These are phyloP conservation scores for Serendipita sp. DNA, from an alignment of 768 basidiomycete species.

Conservation along the genomic window DNA sequence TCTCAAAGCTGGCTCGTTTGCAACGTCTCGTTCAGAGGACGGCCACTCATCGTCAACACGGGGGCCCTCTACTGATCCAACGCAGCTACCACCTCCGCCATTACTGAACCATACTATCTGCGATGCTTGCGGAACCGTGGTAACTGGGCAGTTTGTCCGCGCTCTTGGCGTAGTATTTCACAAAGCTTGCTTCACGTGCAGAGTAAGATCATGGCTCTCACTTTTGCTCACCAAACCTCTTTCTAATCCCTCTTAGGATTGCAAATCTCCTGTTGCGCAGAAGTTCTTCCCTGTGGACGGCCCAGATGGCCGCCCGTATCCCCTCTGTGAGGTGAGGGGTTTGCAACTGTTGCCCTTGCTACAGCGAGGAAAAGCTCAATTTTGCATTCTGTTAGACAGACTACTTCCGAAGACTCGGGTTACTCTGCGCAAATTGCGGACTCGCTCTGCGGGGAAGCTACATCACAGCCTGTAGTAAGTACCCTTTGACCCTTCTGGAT, in stretches of 20 bases:
- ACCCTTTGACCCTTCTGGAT: not conserved
- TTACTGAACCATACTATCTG: not conserved
- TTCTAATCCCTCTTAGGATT: conserved; percentile 46
- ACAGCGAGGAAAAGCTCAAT: not conserved
- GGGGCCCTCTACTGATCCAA: not conserved
- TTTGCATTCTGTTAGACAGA: conserved; percentile 34
- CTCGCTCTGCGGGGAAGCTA: conserved; percentile 92
- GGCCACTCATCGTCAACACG: not conserved
- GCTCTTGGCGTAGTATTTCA: conserved; percentile 90
- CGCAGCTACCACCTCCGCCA: not conserved
- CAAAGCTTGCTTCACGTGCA: conserved; percentile 95
- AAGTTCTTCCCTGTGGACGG: conserved; percentile 99
- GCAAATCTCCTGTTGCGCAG: conserved; percentile 86
- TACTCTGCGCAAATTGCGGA: conserved; percentile 93
- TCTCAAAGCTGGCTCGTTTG: not conserved
- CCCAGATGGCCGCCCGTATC: conserved; percentile 70
- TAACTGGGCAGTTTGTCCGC: conserved; percentile 93
- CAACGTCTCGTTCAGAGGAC: conserved; percentile 5
- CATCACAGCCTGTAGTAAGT: conserved; percentile 96
- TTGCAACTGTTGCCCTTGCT: not conserved
- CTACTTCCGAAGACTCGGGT: conserved; percentile 88
- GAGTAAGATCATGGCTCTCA: conserved; percentile 37
- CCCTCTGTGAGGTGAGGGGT: conserved; percentile 60
- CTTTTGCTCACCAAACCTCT: not conserved
- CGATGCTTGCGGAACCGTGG: not conserved